A percentile compares a stretch with the other conserved stretches of the same genome.
phyloP scores from a whole-genome alignment of 2,329 filamentous ascomycete genomes.

The Aspergillus sp. region DNA sequence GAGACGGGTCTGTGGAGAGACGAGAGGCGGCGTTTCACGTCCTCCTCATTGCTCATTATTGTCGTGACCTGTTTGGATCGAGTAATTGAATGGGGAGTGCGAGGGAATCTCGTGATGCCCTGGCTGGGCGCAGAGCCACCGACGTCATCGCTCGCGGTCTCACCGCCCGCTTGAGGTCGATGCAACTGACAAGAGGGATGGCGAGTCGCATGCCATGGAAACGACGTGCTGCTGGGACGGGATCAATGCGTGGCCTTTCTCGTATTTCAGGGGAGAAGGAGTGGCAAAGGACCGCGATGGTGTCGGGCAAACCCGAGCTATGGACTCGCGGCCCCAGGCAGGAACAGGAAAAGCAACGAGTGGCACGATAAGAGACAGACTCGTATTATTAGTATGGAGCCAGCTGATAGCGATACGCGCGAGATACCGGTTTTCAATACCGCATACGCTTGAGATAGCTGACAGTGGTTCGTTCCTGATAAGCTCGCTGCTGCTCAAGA shows the following conservation, averaged over 20 bases:
- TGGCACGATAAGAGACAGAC: not conserved
- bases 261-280: no score
- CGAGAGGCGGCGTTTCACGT: not conserved
- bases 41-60: not conserved
- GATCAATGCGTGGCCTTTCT: not conserved
- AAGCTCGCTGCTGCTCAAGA: not conserved
- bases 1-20: constrained; percentile 1
- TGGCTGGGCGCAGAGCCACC: not conserved
- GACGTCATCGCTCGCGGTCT: not conserved
- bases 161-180: not conserved
- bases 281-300: not conserved
- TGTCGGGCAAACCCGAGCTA: not conserved
- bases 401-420: not conserved
- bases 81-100: not conserved
- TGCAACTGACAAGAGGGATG: no score
- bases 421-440: not conserved
- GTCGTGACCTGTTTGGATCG: not conserved
- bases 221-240: not conserved
- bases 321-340: not conserved
- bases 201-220: no score
- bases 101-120: not conserved
- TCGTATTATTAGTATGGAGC: no score
- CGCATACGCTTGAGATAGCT: not conserved
- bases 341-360: not conserved
- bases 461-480: not conserved